Conservation (phyloP, 768 basidiomycete genomes). For the Hypholoma fasciculare region DNA sequence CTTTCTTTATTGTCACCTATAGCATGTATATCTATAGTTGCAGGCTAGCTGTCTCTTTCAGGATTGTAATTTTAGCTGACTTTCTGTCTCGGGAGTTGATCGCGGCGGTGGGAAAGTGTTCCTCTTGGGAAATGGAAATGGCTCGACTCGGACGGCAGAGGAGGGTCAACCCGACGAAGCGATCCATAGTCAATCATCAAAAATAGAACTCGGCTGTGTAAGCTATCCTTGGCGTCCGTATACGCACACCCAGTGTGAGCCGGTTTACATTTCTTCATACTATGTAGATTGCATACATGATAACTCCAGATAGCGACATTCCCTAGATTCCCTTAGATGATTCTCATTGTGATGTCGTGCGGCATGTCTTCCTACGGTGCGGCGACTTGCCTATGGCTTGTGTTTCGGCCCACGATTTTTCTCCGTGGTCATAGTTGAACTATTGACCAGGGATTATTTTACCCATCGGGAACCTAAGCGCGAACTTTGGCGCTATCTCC, state of each 20-base stretch:
- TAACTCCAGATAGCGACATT: slow-evolving; percentile 3
- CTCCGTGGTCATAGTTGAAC: slow-evolving; percentile 4
- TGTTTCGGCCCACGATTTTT: slow-evolving; percentile 10
- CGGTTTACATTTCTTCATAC: neutral
- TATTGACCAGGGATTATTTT: slow-evolving; percentile 9
- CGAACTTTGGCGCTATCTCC: slow-evolving; percentile 24
- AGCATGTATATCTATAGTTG: slow-evolving; percentile 7
- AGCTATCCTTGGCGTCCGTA: slow-evolving; percentile 11
- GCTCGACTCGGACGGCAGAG: slow-evolving; percentile 1
- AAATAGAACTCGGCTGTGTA: slow-evolving; percentile 13
- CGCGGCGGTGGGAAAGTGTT: slow-evolving; percentile 8
- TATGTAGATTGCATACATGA: neutral
- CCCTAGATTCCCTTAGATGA: neutral
- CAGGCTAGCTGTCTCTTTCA: neutral
- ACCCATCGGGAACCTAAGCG: slow-evolving; percentile 20
- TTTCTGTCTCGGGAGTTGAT: slow-evolving; percentile 10
- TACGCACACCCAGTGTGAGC: neutral
- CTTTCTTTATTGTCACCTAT: slow-evolving; percentile 7
- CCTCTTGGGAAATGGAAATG: neutral
- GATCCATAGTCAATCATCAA: slow-evolving; percentile 5
- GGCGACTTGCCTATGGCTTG: neutral
- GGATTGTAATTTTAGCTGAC: neutral
- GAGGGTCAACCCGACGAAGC: neutral
- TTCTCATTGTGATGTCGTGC: neutral
- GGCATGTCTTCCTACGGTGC: neutral